Percentiles rank a stretch among this genome's conserved stretches.
These are phyloP conservation scores for Mycosphaerella sp. DNA, from an alignment of 2,329 filamentous ascomycete species.

Conservation along the genomic window DNA sequence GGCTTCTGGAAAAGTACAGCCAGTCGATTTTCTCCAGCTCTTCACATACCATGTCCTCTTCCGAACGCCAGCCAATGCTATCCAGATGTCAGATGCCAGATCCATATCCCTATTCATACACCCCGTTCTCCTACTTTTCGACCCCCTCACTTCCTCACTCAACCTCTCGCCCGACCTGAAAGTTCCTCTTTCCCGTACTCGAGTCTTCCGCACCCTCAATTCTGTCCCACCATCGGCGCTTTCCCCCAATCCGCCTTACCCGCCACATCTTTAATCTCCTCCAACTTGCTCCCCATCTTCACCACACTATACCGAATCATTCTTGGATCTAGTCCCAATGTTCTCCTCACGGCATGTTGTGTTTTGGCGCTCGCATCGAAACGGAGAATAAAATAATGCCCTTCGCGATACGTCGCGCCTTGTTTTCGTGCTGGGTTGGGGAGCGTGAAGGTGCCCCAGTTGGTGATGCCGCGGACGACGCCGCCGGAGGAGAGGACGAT, in stretches of 20 bases:
- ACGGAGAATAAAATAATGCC: constrained; percentile 97
- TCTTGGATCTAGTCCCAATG: constrained; percentile 76
- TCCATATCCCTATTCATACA: constrained; percentile 7
- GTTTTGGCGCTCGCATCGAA: constrained; percentile 73
- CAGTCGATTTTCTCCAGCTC: no score
- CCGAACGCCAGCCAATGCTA: constrained; percentile 2
- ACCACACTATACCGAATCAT: constrained; percentile 85
- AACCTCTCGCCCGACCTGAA: neutral
- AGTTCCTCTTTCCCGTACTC: neutral
- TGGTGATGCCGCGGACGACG: constrained; percentile 84
- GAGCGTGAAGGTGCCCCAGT: constrained; percentile 91
- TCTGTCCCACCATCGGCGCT: neutral
- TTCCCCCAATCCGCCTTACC: constrained; percentile 48
- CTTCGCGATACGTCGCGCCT: constrained; percentile 74
- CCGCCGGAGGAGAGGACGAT: constrained; percentile 77
- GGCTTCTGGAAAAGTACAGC: no score
- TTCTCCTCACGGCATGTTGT: constrained; percentile 68
- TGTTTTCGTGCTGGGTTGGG: constrained; percentile 73
- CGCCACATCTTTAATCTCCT: constrained; percentile 55
- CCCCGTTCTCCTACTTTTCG: neutral
- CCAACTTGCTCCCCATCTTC: constrained; percentile 67
- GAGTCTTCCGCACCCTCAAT: neutral
- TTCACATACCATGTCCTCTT: neutral
- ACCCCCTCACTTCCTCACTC: neutral
- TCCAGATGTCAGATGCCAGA: neutral